Evolutionary conservation across 1,284 basidiomycete genomes (phyloP).

Genomic region (Lentinula novae-zelandiae): DNA sequence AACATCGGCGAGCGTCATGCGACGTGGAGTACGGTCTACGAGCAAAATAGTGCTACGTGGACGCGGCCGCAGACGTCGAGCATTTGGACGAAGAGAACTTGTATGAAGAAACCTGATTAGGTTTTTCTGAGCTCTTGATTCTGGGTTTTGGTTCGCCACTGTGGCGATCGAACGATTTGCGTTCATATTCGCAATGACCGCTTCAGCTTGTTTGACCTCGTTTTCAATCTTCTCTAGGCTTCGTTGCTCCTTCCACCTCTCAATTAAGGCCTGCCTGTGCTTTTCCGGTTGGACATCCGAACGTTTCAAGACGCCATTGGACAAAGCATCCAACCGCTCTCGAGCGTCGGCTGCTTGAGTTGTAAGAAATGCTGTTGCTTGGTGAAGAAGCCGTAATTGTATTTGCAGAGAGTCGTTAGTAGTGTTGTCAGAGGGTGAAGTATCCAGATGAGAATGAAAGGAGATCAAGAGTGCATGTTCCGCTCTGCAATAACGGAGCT

Average conservation of each 20-base stretch:
- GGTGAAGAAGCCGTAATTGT: slow-evolving; percentile 42
- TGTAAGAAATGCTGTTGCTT: slow-evolving; percentile 37
- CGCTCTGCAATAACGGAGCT: slow-evolving; percentile 25
- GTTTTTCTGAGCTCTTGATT: slow-evolving; percentile 25
- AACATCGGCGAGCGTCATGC: slow-evolving; percentile 32
- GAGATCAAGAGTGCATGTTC: slow-evolving; percentile 24
- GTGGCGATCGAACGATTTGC: background rate
- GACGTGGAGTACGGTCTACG: slow-evolving; percentile 26
- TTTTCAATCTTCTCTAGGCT: slow-evolving; percentile 32
- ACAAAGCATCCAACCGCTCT: slow-evolving; percentile 37
- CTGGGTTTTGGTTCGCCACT: background rate
- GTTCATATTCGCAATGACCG: background rate
- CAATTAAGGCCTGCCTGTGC: slow-evolving; percentile 35
- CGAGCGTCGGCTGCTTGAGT: slow-evolving; percentile 43
- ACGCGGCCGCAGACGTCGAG: slow-evolving; percentile 23
- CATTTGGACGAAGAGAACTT: slow-evolving; percentile 29
- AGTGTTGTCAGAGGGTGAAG: slow-evolving; percentile 14
- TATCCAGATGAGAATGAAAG: slow-evolving; percentile 18
- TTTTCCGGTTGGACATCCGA: slow-evolving; percentile 31
- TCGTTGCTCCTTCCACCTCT: slow-evolving; percentile 50
- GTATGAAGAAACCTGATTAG: slow-evolving; percentile 34
- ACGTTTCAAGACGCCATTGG: slow-evolving; percentile 31
- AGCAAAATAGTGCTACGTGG: slow-evolving; percentile 13
- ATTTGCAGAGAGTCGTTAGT: slow-evolving; percentile 26
- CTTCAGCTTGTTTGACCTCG: slow-evolving; percentile 24